Percentiles rank a stretch among this genome's conserved stretches.
Evolutionary conservation across 805 yeast species (phyloP).

Genomic region (Wickerhamomyces mucosus): DNA sequence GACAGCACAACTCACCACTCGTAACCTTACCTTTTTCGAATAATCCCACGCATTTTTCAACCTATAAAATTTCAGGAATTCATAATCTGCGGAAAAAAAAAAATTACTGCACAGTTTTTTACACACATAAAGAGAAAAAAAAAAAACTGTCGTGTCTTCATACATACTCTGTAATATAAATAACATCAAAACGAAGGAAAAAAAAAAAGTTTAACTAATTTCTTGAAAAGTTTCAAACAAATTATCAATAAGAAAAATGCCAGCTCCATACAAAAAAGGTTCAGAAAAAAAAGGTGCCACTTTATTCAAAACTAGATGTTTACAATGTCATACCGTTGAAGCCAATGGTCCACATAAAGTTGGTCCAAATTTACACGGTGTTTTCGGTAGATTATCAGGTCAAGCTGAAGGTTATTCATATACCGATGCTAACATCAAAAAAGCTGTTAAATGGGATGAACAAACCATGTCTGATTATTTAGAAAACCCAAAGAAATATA

Average conservation of each 20-base stretch:
- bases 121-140: neutral
- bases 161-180: neutral
- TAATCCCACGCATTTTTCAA: slow-evolving; percentile 1
- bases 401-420: slow-evolving; percentile 87
- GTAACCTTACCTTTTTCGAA: neutral
- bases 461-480: slow-evolving; percentile 91
- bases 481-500: slow-evolving; percentile 99
- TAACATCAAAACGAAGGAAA: neutral
- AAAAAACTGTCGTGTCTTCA: slow-evolving; percentile 2
- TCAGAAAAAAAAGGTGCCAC: slow-evolving; percentile 93
- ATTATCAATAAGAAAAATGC: slow-evolving; percentile 14
- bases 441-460: slow-evolving; percentile 82
- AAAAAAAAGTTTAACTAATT: neutral
- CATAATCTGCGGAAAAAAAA: slow-evolving; percentile 16
- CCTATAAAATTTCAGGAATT: slow-evolving; percentile 17
- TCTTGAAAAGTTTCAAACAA: neutral
- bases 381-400: slow-evolving; percentile 89
- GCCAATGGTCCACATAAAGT: slow-evolving; percentile 96
- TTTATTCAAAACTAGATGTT: slow-evolving; percentile 96
- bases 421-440: slow-evolving; percentile 97
- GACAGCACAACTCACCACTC: neutral
- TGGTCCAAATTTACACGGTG: slow-evolving; percentile 97
- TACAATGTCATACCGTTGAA: slow-evolving; percentile 97
- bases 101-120: slow-evolving; percentile 1
- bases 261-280: slow-evolving; percentile 35